phyloP scores from a whole-genome alignment of 495 filamentous ascomycete species.

The Penicillium psychrofluorescens region DNA sequence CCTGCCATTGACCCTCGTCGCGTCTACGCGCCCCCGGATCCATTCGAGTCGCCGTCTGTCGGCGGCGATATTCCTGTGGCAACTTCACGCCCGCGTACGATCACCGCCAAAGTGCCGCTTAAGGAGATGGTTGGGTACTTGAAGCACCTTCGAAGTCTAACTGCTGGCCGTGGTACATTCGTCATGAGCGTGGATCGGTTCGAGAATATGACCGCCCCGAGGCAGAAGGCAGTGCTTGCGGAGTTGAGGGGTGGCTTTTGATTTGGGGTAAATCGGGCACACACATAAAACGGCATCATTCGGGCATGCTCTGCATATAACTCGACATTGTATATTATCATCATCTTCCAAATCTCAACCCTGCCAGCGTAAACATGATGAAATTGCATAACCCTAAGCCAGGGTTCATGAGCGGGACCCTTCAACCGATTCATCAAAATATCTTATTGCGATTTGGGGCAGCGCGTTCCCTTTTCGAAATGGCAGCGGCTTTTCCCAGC shows the following conservation, averaged over 20 bases:
- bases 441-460: too few relatives aligned
- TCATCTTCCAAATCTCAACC: too few relatives aligned
- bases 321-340: too few relatives aligned
- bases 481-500: too few relatives aligned
- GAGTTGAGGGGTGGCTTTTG: constrained; percentile 38
- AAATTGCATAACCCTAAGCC: too few relatives aligned
- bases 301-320: too few relatives aligned
- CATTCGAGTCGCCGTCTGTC: constrained; percentile 53
- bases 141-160: constrained; percentile 80
- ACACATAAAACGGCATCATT: too few relatives aligned
- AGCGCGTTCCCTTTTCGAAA: too few relatives aligned
- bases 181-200: constrained; percentile 89
- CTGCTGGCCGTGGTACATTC: constrained; percentile 82
- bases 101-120: constrained; percentile 79
- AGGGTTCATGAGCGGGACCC: too few relatives aligned
- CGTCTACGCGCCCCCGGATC: constrained; percentile 80
- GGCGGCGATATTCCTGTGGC: constrained; percentile 13
- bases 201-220: constrained; percentile 67
- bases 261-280: background rate
- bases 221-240: constrained; percentile 50
- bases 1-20: constrained; percentile 54
- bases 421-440: too few relatives aligned
- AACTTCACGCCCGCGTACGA: constrained; percentile 45
- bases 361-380: too few relatives aligned
- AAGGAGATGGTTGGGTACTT: constrained; percentile 98